Conservation (phyloP, 1,139 yeast species). For the Tardiomyces depauwii region DNA sequence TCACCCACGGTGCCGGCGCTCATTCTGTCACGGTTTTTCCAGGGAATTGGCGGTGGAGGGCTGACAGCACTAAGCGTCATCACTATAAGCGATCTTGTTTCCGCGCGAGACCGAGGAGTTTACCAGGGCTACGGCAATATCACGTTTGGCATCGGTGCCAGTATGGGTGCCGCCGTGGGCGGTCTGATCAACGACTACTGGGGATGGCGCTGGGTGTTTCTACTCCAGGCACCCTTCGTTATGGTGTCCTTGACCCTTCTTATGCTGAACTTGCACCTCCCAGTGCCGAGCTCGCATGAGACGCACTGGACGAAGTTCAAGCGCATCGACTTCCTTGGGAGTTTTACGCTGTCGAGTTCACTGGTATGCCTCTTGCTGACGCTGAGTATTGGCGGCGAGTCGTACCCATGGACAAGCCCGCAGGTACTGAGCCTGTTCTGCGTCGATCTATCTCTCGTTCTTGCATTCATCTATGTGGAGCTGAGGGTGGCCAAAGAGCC, state of each 20-base stretch:
- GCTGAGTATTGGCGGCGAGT: slow-evolving; percentile 58
- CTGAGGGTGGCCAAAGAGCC: slow-evolving; percentile 50
- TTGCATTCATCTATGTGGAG: slow-evolving; percentile 41
- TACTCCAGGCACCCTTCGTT: slow-evolving; percentile 56
- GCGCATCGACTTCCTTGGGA: slow-evolving; percentile 65
- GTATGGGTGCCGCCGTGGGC: slow-evolving; percentile 59
- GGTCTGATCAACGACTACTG: slow-evolving; percentile 58
- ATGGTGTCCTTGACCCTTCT: slow-evolving; percentile 35
- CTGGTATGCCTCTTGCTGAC: slow-evolving; percentile 47
- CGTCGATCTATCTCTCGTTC: slow-evolving; percentile 19
- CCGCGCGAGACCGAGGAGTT: slow-evolving; percentile 45
- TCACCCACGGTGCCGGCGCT: slow-evolving; percentile 32
- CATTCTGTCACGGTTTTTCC: slow-evolving; percentile 48
- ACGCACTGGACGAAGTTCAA: slow-evolving; percentile 11
- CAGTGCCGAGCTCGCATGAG: background rate
- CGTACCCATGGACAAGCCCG: slow-evolving; percentile 31
- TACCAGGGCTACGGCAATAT: slow-evolving; percentile 55
- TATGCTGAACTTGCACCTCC: background rate
- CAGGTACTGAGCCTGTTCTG: slow-evolving; percentile 25
- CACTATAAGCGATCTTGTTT: slow-evolving; percentile 45
- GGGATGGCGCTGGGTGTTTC: slow-evolving; percentile 72
- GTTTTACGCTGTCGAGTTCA: slow-evolving; percentile 45
- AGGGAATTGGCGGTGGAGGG: slow-evolving; percentile 62
- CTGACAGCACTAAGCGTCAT: slow-evolving; percentile 44
- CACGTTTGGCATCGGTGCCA: slow-evolving; percentile 58